phyloP scores from a whole-genome alignment of 179 eudicot species.

The Beta lomatogona region DNA sequence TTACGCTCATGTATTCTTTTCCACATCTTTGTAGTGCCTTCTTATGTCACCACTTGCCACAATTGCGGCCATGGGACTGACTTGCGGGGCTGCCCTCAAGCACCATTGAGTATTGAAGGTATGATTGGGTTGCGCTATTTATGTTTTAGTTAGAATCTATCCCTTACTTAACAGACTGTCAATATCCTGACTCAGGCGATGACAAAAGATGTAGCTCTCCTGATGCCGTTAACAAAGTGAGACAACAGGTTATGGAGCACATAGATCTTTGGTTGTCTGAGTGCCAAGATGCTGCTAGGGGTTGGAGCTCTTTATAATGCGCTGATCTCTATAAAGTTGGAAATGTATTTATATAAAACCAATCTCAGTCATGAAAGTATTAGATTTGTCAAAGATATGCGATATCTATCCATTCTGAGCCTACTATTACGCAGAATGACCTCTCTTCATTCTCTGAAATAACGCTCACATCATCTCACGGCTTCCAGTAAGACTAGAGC shows the following conservation, averaged over 20 bases:
- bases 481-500: not conserved
- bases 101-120: constrained; percentile 87
- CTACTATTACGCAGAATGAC: not conserved
- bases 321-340: not conserved
- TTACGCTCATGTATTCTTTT: not conserved
- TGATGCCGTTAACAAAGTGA: constrained; percentile 82
- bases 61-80: constrained; percentile 98
- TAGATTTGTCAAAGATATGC: not conserved
- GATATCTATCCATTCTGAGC: not conserved
- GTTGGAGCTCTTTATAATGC: constrained; percentile 52
- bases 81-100: constrained; percentile 94
- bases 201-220: constrained; percentile 73
- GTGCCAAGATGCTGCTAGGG: constrained; percentile 55
- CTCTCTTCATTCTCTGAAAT: not conserved
- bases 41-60: constrained; percentile 70
- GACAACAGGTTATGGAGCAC: constrained; percentile 68
- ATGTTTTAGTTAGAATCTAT: not conserved
- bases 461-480: not conserved
- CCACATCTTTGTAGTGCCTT: constrained; percentile 65
- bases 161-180: not conserved
- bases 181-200: constrained; percentile 51
- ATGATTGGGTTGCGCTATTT: constrained; percentile 11
- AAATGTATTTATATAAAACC: not conserved
- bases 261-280: constrained; percentile 93
- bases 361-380: not conserved